Evolutionary conservation across 2,329 filamentous ascomycete species (phyloP), one percentile per base, ranked within the genome.

Genomic region (Aspergillus hortae): DNA sequence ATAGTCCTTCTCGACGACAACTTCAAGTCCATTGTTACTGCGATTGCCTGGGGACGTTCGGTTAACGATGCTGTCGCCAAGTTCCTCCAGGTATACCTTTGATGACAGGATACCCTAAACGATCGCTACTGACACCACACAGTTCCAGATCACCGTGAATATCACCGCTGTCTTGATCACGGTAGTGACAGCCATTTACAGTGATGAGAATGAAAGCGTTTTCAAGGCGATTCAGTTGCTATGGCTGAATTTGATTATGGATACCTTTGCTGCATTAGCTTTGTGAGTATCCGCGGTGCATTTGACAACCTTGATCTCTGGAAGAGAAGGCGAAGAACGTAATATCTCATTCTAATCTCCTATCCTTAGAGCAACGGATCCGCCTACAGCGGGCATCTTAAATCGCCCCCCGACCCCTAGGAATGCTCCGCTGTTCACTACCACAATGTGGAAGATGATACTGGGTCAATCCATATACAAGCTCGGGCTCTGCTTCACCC

Each of bases 401-500:
- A 33, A 46, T 14, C 14, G 44, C 2, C 19, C n/a, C 4, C 44
- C 44, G 3, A 21, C 30, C 1, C 44, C 44, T 5, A 38, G 33
- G n/a, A 35, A 32, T 32, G 44, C 44, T 9, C 44, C 44, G 27
- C 21, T 46, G 21, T 23, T 46, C 32, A 46, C 44, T 6, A 14
- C 30, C 12, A 36, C 27, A 21, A 46, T 46, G 44, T 46, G 44
- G 44, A 46, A 46, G 10, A 46, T 46, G 44, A 46, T 46, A 7
- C 7, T 46, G 12, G 44, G 44, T 1, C 44, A 46, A 21, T 33
- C 44, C 11, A 23, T 46, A 15, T 46, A 46, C 30, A 32, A 46
- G 33, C 30, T 46, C 7, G 17, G 32, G 2, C 15, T 46, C 6
- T 86, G 90, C 0, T 86, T 96, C 58, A 77, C 91, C 47, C 79